These are phyloP conservation scores for Pezicula radicicola DNA, from an alignment of 2,329 filamentous ascomycete species.

Conservation along the genomic window DNA sequence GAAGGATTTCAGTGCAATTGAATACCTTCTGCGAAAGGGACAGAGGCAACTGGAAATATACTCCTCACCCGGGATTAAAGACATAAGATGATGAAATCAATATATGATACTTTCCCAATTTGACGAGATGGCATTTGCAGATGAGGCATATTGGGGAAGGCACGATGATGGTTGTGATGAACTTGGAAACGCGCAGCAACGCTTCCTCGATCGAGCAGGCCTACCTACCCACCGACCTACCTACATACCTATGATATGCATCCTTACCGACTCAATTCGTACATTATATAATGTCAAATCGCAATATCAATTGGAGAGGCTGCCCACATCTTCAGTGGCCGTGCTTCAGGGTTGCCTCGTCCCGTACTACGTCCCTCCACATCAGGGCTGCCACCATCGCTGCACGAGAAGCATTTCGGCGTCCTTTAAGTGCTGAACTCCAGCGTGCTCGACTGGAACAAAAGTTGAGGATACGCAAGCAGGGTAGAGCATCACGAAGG, in stretches of 20 bases:
- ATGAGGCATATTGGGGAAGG: constrained; percentile 8
- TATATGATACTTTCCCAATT: neutral
- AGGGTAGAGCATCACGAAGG: constrained; percentile 9
- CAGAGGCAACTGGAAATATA: constrained; percentile 66
- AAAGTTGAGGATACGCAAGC: constrained; percentile 7
- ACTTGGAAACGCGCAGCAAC: neutral
- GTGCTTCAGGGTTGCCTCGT: constrained; percentile 18
- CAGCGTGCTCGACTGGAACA: constrained; percentile 15
- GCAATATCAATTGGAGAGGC: constrained; percentile 26
- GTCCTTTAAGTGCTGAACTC: constrained; percentile 7
- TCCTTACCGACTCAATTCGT: constrained; percentile 15
- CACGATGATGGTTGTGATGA: neutral
- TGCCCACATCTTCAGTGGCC: constrained; percentile 24
- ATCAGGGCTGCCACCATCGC: constrained; percentile 10
- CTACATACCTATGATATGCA: constrained; percentile 20
- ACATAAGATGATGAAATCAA: constrained; percentile 39
- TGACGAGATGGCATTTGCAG: neutral
- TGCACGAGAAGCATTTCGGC: constrained; percentile 10
- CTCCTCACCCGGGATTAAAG: constrained; percentile 59
- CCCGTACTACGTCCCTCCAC: constrained; percentile 5
- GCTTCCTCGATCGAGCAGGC: neutral
- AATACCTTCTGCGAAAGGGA: constrained; percentile 66
- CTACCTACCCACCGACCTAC: too few relatives aligned
- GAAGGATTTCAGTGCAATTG: constrained; percentile 68
- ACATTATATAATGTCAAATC: constrained; percentile 18